A percentile compares a stretch with the other conserved stretches of the same genome.
Evolutionary conservation across 2,329 filamentous ascomycete genomes (phyloP).

Genomic region (Westerdykella aurantiaca): DNA sequence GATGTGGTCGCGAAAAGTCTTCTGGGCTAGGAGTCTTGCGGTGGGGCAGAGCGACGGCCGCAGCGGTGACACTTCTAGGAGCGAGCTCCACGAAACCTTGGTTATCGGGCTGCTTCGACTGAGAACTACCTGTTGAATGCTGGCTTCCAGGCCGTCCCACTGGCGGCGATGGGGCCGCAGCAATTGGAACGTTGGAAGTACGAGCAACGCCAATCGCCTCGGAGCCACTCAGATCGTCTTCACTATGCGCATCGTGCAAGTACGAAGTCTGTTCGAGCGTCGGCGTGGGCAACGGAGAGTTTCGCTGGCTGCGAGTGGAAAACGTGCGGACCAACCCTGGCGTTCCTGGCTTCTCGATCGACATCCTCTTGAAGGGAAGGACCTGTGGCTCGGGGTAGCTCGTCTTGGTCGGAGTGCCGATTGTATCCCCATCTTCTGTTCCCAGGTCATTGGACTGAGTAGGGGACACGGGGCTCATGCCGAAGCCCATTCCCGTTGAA

Average conservation of each 20-base stretch:
- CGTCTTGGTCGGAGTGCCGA: conserved; percentile 14
- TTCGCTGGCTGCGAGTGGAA: conserved; percentile 25
- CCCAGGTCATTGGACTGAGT: conserved; percentile 8
- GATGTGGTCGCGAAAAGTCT: neutral
- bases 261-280: conserved; percentile 21
- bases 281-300: conserved; percentile 15
- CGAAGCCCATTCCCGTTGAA: conserved; percentile 27
- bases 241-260: conserved; percentile 22
- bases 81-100: conserved; percentile 25
- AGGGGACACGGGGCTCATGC: conserved; percentile 16
- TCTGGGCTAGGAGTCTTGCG: conserved; percentile 26
- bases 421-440: conserved; percentile 13
- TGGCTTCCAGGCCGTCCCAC: conserved; percentile 12
- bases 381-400: conserved; percentile 24
- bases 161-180: conserved; percentile 23
- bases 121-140: conserved; percentile 4
- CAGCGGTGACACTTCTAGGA: conserved; percentile 20
- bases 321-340: conserved; percentile 32
- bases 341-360: conserved; percentile 29
- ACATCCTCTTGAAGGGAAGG: conserved; percentile 32
- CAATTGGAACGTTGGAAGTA: conserved; percentile 38
- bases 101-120: conserved; percentile 13
- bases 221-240: conserved; percentile 20
- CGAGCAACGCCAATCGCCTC: conserved; percentile 40
- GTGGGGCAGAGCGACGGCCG: conserved; percentile 12